phyloP scores from a whole-genome alignment of 2,329 filamentous ascomycete genomes.

The Aspergillus sp. region DNA sequence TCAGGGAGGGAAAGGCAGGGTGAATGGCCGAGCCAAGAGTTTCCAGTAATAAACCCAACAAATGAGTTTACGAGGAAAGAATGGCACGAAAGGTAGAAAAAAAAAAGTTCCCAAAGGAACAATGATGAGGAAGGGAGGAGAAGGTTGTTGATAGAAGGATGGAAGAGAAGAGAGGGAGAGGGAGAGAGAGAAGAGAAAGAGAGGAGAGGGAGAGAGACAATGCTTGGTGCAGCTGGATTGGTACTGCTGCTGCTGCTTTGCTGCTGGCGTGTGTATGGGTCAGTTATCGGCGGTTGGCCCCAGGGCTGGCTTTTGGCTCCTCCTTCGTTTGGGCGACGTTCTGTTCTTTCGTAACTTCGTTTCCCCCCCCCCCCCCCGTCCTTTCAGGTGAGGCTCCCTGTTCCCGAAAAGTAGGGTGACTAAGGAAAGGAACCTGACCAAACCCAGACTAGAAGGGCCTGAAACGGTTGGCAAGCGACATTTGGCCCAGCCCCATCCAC shows the following conservation, averaged over 20 bases:
- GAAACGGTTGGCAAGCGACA: conserved; percentile 15
- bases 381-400: conserved; percentile 15
- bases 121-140: conserved; percentile 23
- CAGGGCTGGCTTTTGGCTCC: conserved; percentile 11
- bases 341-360: background rate
- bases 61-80: conserved; percentile 10
- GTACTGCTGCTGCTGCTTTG: background rate
- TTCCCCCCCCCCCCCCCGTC: background rate
- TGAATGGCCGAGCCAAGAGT: conserved; percentile 9
- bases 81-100: background rate
- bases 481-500: conserved; percentile 12
- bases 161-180: conserved; percentile 18
- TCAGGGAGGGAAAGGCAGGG: conserved; percentile 23
- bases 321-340: conserved; percentile 10
- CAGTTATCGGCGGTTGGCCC: conserved; percentile 20
- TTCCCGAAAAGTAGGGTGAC: conserved; percentile 11
- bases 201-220: conserved; percentile 13
- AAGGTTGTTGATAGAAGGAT: conserved; percentile 8
- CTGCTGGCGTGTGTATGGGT: conserved; percentile 31
- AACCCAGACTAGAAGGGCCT: conserved; percentile 11
- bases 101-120: conserved; percentile 17
- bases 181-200: conserved; percentile 18
- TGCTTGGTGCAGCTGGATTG: background rate
- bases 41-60: conserved; percentile 7
- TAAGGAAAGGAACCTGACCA: conserved; percentile 14